Evolutionary conservation across 75 land plant species (phyloP).

Genomic region (Sequoia sempervirens): DNA sequence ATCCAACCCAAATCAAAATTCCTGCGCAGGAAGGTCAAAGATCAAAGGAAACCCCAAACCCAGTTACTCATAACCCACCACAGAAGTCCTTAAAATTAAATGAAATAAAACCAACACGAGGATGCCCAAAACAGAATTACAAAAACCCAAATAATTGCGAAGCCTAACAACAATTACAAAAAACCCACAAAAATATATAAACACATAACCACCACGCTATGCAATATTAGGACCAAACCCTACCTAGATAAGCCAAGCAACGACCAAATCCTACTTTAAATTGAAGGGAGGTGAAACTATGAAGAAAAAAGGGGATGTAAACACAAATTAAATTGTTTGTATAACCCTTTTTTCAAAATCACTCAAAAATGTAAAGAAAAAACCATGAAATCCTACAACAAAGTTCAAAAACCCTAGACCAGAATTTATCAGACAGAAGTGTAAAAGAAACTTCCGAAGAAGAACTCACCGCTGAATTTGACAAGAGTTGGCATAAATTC

Average conservation of each 20-base stretch:
- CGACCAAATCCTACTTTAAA: no score
- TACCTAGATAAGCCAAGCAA: background rate
- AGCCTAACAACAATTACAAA: background rate
- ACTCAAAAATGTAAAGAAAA: no score
- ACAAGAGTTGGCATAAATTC: slow-evolving; percentile 31
- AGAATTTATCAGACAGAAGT: background rate
- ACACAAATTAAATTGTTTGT: background rate
- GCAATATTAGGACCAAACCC: background rate
- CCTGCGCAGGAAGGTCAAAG: background rate
- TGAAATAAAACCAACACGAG: background rate
- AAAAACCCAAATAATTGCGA: no score
- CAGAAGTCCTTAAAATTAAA: background rate
- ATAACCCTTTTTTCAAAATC: background rate
- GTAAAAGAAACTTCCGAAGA: background rate
- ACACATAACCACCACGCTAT: background rate
- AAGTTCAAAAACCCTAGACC: background rate
- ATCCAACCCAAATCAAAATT: background rate
- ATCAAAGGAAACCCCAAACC: background rate
- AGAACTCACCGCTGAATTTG: slow-evolving; percentile 21
- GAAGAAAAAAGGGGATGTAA: no score
- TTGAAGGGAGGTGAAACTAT: no score
- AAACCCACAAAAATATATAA: background rate
- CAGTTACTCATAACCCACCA: background rate
- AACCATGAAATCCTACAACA: background rate
- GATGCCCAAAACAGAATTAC: background rate